Evolutionary conservation across 441 rosid genomes (phyloP).

Genomic region (Populus hybrid): DNA sequence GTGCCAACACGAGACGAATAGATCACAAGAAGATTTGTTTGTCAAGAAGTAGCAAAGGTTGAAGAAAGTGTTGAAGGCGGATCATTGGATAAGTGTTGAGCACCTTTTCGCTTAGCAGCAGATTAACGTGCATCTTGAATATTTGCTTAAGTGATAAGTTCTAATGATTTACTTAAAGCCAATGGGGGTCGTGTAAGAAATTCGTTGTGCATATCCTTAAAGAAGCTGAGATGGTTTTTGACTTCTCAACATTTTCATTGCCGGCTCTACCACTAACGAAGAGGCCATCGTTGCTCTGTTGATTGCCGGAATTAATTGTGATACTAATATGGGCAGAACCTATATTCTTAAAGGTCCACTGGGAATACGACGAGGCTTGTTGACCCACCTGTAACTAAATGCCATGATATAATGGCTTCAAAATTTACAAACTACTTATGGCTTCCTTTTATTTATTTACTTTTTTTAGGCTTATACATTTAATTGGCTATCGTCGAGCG

Average conservation of each 20-base stretch:
- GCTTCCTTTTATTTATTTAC: not conserved
- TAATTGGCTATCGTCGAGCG: not conserved
- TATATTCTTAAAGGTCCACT: no score
- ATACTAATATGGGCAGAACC: not conserved
- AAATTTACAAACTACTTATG: not conserved
- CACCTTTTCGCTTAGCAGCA: not conserved
- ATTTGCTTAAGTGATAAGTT: not conserved
- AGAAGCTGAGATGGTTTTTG: not conserved
- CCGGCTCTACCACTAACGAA: not conserved
- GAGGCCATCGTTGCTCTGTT: not conserved
- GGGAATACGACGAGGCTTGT: not conserved
- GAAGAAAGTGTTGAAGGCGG: not conserved
- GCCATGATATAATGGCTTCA: not conserved
- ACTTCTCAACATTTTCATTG: not conserved
- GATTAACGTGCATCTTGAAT: not conserved
- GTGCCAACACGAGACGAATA: not conserved
- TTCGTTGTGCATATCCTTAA: not conserved
- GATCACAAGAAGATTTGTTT: not conserved
- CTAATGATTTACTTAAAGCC: not conserved
- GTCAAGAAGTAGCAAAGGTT: not conserved
- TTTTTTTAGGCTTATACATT: no score
- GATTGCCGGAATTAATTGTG: not conserved
- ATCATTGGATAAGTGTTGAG: not conserved
- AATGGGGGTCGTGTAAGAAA: no score
- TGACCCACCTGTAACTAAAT: not conserved